Conservation (phyloP, 1,284 basidiomycete genomes). For the Leccinum variabile region DNA sequence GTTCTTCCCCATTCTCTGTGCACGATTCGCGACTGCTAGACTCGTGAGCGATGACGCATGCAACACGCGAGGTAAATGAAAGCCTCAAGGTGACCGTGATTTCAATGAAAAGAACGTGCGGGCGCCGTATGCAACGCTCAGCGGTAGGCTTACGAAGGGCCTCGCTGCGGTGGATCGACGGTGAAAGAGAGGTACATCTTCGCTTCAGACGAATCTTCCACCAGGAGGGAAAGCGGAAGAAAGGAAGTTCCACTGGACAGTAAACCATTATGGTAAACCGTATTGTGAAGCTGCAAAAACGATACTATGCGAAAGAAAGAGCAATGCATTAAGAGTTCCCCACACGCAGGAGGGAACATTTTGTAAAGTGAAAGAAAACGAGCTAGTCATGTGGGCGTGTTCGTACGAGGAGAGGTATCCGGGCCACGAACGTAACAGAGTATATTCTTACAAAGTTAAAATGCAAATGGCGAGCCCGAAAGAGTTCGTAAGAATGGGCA, state of each 20-base stretch:
- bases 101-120: constrained; percentile 14
- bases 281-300: background rate
- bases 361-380: background rate
- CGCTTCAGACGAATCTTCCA: constrained; percentile 1
- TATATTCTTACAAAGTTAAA: background rate
- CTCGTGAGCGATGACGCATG: constrained; percentile 31
- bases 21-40: constrained; percentile 20
- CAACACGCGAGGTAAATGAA: constrained; percentile 32
- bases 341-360: background rate
- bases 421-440: background rate
- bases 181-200: constrained; percentile 4
- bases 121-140: constrained; percentile 2
- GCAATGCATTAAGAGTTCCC: background rate
- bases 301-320: background rate
- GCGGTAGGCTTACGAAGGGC: constrained; percentile 8
- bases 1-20: constrained; percentile 32
- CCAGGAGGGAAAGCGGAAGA: constrained; percentile 5
- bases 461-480: background rate
- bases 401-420: background rate
- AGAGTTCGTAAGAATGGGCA: background rate
- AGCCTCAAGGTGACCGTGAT: constrained; percentile 25
- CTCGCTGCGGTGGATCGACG: constrained; percentile 1
- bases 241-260: constrained; percentile 2
- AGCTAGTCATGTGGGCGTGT: background rate
- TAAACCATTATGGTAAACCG: background rate